A percentile compares a stretch with the other conserved stretches of the same genome.
phyloP scores from a whole-genome alignment of 2,329 filamentous ascomycete species.

The Aspergillus latus region DNA sequence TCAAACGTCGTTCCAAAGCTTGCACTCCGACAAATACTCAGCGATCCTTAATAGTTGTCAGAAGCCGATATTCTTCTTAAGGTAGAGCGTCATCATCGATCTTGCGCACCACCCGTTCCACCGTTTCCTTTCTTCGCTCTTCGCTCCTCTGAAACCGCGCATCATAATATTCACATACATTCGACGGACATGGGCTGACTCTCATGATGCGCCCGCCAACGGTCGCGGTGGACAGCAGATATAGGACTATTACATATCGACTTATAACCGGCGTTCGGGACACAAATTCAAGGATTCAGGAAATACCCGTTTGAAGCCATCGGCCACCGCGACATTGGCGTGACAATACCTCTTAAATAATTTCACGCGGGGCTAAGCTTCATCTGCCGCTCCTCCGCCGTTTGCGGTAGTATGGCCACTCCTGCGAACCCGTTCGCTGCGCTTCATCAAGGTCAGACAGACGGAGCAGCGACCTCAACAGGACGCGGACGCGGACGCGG shows the following conservation, averaged over 20 bases:
- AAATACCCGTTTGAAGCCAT: not conserved
- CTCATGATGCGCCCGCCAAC: constrained; percentile 22
- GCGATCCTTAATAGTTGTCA: not conserved
- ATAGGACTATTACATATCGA: constrained; percentile 12
- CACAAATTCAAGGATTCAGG: not conserved
- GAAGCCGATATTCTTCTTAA: constrained; percentile 1
- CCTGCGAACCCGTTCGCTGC: constrained; percentile 31
- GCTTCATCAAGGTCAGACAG: constrained; percentile 24
- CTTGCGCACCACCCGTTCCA: constrained; percentile 9
- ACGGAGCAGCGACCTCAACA: constrained; percentile 24
- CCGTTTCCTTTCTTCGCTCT: constrained; percentile 7
- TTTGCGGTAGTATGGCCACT: constrained; percentile 33
- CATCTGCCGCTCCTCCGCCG: constrained; percentile 23
- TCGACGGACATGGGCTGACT: constrained; percentile 22
- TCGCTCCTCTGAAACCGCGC: constrained; percentile 10
- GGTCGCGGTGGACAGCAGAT: constrained; percentile 18
- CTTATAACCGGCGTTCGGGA: too few species aligned
- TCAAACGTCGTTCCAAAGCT: not conserved
- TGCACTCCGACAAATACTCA: not conserved
- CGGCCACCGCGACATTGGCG: not conserved
- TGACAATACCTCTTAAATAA: not conserved
- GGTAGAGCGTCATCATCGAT: constrained; percentile 17
- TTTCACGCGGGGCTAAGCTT: constrained; percentile 15
- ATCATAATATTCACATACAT: constrained; percentile 6
- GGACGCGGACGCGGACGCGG: constrained; percentile 32